phyloP scores from a whole-genome alignment of 306 rosid genomes.

The Vigna reflexopilosa region DNA sequence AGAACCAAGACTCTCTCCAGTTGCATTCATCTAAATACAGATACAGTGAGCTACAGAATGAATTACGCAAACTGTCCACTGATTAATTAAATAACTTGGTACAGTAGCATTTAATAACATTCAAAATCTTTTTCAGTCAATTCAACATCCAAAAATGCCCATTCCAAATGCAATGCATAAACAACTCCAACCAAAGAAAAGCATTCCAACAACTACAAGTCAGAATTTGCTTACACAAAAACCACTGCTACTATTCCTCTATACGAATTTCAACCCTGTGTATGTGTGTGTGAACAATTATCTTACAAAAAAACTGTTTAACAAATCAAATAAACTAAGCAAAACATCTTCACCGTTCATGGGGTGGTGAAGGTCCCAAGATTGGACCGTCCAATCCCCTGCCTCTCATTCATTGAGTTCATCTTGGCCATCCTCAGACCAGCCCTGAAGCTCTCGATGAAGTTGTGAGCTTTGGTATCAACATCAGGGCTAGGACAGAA shows the following conservation, averaged over 20 bases:
- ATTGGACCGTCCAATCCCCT: constrained; percentile 63
- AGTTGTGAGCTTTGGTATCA: constrained; percentile 78
- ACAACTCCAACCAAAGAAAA: constrained; percentile 4
- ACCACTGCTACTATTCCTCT: constrained; percentile 32
- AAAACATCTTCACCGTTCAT: not conserved
- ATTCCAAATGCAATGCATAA: constrained; percentile 28
- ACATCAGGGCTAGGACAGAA: constrained; percentile 92
- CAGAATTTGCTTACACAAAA: constrained; percentile 30
- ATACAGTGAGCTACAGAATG: not conserved
- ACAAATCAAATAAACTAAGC: not conserved
- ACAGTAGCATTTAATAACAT: constrained; percentile 22
- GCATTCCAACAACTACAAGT: constrained; percentile 24
- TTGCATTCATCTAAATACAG: not conserved
- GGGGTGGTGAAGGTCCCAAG: constrained; percentile 60
- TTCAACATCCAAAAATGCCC: constrained; percentile 30
- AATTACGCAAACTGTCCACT: not conserved
- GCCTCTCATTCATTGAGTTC: constrained; percentile 70
- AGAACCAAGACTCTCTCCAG: not conserved
- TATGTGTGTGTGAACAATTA: constrained; percentile 34
- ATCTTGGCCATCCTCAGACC: constrained; percentile 77
- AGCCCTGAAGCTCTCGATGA: constrained; percentile 81
- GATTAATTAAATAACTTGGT: not conserved
- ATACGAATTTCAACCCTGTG: constrained; percentile 37
- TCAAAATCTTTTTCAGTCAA: constrained; percentile 28
- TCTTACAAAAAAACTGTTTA: constrained; percentile 13